Conservation (phyloP, 2,329 filamentous ascomycete genomes). For the Aspergillus proliferans region DNA sequence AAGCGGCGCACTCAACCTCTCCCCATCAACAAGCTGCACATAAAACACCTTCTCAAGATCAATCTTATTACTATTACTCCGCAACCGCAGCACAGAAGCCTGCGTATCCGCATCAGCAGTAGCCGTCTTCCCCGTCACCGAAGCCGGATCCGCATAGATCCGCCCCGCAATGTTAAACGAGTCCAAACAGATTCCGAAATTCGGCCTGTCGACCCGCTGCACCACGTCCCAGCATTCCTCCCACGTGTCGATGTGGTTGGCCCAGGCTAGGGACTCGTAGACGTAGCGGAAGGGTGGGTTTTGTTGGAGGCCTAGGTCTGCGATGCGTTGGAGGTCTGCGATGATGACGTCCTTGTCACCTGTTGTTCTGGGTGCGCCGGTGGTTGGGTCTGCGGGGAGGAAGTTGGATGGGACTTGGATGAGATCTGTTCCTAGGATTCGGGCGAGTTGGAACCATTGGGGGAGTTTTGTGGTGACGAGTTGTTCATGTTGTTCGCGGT, state of each 20-base stretch:
- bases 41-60: constrained; percentile 67
- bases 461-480: constrained; percentile 56
- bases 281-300: constrained; percentile 58
- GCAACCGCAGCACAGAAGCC: constrained; percentile 50
- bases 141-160: constrained; percentile 63
- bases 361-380: constrained; percentile 39
- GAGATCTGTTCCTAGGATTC: constrained; percentile 60
- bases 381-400: constrained; percentile 36
- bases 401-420: constrained; percentile 71
- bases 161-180: constrained; percentile 70
- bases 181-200: constrained; percentile 72
- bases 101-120: constrained; percentile 52
- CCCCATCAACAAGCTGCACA: constrained; percentile 70
- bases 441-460: constrained; percentile 63
- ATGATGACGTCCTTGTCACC: constrained; percentile 53
- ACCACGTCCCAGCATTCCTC: constrained; percentile 66
- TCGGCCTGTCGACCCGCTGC: constrained; percentile 56
- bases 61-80: constrained; percentile 26
- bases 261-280: constrained; percentile 69
- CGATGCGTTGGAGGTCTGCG: constrained; percentile 57
- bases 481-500: constrained; percentile 52
- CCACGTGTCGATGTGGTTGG: constrained; percentile 65
- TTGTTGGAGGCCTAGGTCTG: constrained; percentile 59
- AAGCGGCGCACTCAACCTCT: constrained; percentile 55
- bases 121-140: constrained; percentile 44